Evolutionary conservation across 2,329 filamentous ascomycete genomes (phyloP), one percentile per base, ranked within the genome.

Genomic region (Pseudocercospora vitis): DNA sequence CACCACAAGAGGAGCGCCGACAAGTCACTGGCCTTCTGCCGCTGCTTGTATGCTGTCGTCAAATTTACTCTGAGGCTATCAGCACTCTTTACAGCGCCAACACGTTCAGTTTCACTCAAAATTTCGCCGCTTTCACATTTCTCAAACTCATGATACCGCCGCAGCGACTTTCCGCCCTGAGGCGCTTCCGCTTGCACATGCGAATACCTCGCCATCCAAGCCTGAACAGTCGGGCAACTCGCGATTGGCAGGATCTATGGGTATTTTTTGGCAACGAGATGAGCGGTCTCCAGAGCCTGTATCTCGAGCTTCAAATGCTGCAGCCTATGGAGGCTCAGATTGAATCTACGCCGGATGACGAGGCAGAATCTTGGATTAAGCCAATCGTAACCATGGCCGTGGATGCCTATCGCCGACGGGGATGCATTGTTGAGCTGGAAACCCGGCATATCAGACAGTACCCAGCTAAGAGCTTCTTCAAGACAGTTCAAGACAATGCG

Each of bases 21-120:
- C 40, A 63, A 14, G 59, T 60, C 16, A 63, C 59, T 4, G 62
- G 63, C 2, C 52, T 69, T 3, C 53, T 69, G 3, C 63, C 65
- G 8, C 56, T 67, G 3, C 58, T 68, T 7, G 56, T 64, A 23
- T 66, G 65, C 9, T 69, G 67, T 51, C 66, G 67, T 11, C 58
- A 54, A 18, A 53, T 67, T 29, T 69, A 69, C 53, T 66, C 66
- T 3, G 67, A 69, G 50, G 58, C 61, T 3, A 63, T 68, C 24
- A 32, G 58, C 11, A 64, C 56, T 9, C 55, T 69, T n/a, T 69
- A 69, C 60, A 64, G 53, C 42, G 57, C 59, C 48, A 68, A 68
- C 57, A 62, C 60, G 3, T 69, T 69, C 56, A 64, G 68, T 29
- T 68, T 68, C 59, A 66, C 63, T 3, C 64, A 68, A 39, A 67